These are phyloP conservation scores for Arabidopsis suecica DNA, from an alignment of 345 rosid species.

Conservation along the genomic window DNA sequence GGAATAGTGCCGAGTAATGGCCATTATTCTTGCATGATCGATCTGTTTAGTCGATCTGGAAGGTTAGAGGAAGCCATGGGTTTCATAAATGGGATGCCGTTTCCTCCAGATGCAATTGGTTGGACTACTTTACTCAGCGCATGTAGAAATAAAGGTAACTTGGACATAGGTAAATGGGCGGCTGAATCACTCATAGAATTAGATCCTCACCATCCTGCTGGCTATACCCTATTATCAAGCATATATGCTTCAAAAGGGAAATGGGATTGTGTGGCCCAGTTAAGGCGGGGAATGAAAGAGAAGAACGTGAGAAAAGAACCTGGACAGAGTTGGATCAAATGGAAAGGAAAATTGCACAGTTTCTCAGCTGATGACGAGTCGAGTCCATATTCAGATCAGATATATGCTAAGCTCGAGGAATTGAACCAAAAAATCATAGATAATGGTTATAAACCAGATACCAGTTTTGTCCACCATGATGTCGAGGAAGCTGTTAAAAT, in stretches of 20 bases:
- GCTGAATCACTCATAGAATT: constrained; percentile 75
- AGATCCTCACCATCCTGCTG: constrained; percentile 83
- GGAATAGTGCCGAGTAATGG: constrained; percentile 63
- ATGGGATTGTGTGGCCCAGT: constrained; percentile 75
- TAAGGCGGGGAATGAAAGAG: constrained; percentile 72
- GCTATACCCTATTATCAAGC: constrained; percentile 73
- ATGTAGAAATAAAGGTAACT: constrained; percentile 66
- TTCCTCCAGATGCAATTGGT: constrained; percentile 77
- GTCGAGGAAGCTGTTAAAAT: constrained; percentile 71
- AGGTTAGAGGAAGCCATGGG: constrained; percentile 78
- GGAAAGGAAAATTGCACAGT: constrained; percentile 66
- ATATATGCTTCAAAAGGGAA: constrained; percentile 75
- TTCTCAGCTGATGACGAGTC: constrained; percentile 85
- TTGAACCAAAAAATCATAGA: constrained; percentile 63
- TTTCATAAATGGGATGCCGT: constrained; percentile 78
- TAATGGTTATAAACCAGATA: constrained; percentile 81
- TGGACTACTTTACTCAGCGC: constrained; percentile 92
- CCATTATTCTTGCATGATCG: constrained; percentile 95
- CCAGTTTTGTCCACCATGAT: constrained; percentile 74
- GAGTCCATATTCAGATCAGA: constrained; percentile 68
- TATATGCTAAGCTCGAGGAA: constrained; percentile 71
- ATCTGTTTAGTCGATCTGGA: constrained; percentile 87
- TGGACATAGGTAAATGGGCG: constrained; percentile 86
- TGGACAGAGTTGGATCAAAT: constrained; percentile 94
- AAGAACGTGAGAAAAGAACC: constrained; percentile 82